Evolutionary conservation across 1,139 yeast genomes (phyloP), one percentile per base, ranked within the genome.

Genomic region (Taphrina pruni): DNA sequence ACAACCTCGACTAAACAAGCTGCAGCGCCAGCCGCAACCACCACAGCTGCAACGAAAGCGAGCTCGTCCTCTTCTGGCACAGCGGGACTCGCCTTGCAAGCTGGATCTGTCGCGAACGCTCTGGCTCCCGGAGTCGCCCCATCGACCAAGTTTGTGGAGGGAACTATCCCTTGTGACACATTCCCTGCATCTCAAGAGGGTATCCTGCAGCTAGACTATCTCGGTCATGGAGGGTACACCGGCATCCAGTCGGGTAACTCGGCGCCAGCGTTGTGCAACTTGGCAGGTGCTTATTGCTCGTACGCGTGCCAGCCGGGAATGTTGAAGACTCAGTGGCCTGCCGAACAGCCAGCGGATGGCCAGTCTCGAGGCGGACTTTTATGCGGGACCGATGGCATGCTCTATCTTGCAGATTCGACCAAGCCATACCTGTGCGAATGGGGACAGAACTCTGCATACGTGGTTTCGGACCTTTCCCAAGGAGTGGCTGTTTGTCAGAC

Each of bases 251-350:
- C 78, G 76, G 78, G 83, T 72, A 85, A 86, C 77, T 86, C 86
- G 75, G 76, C 76, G 69, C 76, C 76, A 72, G 38, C 35, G 14
- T 85, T 88, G 71, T 83, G 92, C 75, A 87, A 92, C 72, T 82
- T 86, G 65, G 77, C 81, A 77, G 98, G 97, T 72, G 86, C 86
- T 78, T 91, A 89, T 87, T 94, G 98, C 82, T 93, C 98, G 72
- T 93, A 92, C 80, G 96, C 97, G 70, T 92, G 98, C 84, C 91
- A 89, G 81, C 85, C 96, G 57, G 98, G 97, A 83, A 89, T 89
- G 95, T 88, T 97, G 79, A 92, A 92, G 87, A 90, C 97, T 71
- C 98, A 92, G 83, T 93, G 97, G 97, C 97, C 97, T 70, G 79
- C 86, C 69, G 76, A 79, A 71, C 98, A 92, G 83, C 97, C 97